Conservation (phyloP, 2,329 filamentous ascomycete species). For the Madurella fahalii region DNA sequence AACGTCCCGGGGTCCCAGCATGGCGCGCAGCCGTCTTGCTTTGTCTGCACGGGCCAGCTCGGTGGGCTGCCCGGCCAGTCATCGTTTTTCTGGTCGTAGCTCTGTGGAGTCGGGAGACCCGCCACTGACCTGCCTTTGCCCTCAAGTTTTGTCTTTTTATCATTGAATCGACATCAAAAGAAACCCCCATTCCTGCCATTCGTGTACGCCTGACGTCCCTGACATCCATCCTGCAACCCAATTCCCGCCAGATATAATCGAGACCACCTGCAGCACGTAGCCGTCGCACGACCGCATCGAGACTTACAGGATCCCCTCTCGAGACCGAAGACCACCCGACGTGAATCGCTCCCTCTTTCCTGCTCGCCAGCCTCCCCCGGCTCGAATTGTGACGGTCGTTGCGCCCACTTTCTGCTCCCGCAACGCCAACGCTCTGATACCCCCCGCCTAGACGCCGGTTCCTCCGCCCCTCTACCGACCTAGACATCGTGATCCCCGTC, state of each 20-base stretch:
- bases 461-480: conserved; percentile 3
- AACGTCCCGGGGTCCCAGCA: conserved; percentile 18
- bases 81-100: conserved; percentile 17
- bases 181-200: conserved; percentile 16
- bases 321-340: conserved; percentile 11
- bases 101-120: conserved; percentile 23
- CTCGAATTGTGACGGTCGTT: not conserved
- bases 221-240: conserved; percentile 6
- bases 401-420: not conserved
- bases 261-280: conserved; percentile 4
- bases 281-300: conserved; percentile 6
- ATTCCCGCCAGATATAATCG: conserved; percentile 6
- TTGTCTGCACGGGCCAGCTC: not conserved
- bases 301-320: conserved; percentile 10
- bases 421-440: conserved; percentile 6
- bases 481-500: conserved; percentile 2
- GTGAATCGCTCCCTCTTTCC: conserved; percentile 10
- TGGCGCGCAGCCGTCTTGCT: not conserved
- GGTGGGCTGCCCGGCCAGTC: conserved; percentile 18
- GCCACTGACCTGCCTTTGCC: conserved; percentile 22
- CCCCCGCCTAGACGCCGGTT: conserved; percentile 1
- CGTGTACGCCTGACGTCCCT: conserved; percentile 5
- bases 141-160: conserved; percentile 28
- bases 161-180: conserved; percentile 20
- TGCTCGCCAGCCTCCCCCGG: not conserved